Evolutionary conservation across 2,329 filamentous ascomycete genomes (phyloP).

Genomic region (Xylariaceae sp.): DNA sequence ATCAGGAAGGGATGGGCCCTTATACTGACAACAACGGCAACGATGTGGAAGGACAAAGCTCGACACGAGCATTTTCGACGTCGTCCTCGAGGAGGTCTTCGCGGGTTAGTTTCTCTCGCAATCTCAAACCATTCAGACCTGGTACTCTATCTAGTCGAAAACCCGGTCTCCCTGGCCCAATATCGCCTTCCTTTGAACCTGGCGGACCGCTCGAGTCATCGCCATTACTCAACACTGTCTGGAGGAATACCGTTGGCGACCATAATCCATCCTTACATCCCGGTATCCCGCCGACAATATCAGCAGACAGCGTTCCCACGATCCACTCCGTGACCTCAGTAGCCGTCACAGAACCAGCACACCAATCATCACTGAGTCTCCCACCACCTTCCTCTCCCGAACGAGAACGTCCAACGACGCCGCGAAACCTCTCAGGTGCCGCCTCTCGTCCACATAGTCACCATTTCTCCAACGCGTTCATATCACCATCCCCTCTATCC

Average conservation of each 20-base stretch:
- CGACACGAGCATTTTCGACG: constrained; percentile 15
- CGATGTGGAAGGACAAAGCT: constrained; percentile 12
- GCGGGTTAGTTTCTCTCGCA: constrained; percentile 41
- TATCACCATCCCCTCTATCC: constrained; percentile 57
- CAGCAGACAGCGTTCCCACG: constrained; percentile 30
- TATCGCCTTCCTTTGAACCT: constrained; percentile 27
- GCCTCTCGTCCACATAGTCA: constrained; percentile 35
- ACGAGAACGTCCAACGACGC: constrained; percentile 27
- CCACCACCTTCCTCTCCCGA: constrained; percentile 21
- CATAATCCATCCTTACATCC: constrained; percentile 22
- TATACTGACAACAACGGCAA: constrained; percentile 26
- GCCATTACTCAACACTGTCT: constrained; percentile 42
- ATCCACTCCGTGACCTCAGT: constrained; percentile 26
- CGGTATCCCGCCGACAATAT: constrained; percentile 32
- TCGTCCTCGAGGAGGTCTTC: constrained; percentile 46
- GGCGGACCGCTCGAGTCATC: constrained; percentile 37
- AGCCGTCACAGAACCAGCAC: constrained; percentile 26
- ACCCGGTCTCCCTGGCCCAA: constrained; percentile 29
- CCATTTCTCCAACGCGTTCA: constrained; percentile 45
- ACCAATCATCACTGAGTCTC: constrained; percentile 18
- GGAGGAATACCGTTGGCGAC: constrained; percentile 37
- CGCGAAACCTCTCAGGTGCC: constrained; percentile 29
- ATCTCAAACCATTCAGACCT: constrained; percentile 33
- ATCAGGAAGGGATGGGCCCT: constrained; percentile 37
- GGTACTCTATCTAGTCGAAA: constrained; percentile 33